These are phyloP conservation scores for Chrysosporium keratinophilum DNA, from an alignment of 2,329 filamentous ascomycete species.

Conservation along the genomic window DNA sequence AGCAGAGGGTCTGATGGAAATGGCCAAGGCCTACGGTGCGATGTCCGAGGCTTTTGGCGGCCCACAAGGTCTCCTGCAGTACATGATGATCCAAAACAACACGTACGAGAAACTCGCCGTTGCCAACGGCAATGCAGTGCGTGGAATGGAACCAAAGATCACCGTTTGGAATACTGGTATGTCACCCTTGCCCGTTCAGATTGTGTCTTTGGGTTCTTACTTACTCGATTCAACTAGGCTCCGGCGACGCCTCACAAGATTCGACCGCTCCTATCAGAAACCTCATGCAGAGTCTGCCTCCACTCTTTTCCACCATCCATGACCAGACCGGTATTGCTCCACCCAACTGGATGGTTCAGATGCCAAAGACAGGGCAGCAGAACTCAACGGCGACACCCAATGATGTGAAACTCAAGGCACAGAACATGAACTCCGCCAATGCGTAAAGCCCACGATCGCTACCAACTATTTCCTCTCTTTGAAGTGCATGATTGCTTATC, in stretches of 20 bases:
- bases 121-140: slow-evolving; percentile 65
- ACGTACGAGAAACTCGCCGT: slow-evolving; percentile 67
- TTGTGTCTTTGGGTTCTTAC: background rate
- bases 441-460: background rate
- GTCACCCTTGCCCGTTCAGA: background rate
- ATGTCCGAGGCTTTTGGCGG: slow-evolving; percentile 65
- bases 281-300: slow-evolving; percentile 74
- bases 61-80: slow-evolving; percentile 66
- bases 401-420: background rate
- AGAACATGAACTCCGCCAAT: background rate
- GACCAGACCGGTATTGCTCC: slow-evolving; percentile 78
- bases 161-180: slow-evolving; percentile 75
- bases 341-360: slow-evolving; percentile 58
- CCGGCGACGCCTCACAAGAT: slow-evolving; percentile 41
- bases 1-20: slow-evolving; percentile 64
- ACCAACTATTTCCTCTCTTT: background rate
- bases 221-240: slow-evolving; percentile 23
- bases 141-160: slow-evolving; percentile 77
- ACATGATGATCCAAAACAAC: slow-evolving; percentile 77
- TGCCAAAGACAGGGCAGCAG: slow-evolving; percentile 31
- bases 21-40: slow-evolving; percentile 69
- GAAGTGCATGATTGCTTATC: background rate
- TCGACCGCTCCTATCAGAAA: slow-evolving; percentile 59
- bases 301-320: slow-evolving; percentile 72
- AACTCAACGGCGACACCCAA: background rate